phyloP scores from a whole-genome alignment of 345 rosid species.

The Citropsis articulata region DNA sequence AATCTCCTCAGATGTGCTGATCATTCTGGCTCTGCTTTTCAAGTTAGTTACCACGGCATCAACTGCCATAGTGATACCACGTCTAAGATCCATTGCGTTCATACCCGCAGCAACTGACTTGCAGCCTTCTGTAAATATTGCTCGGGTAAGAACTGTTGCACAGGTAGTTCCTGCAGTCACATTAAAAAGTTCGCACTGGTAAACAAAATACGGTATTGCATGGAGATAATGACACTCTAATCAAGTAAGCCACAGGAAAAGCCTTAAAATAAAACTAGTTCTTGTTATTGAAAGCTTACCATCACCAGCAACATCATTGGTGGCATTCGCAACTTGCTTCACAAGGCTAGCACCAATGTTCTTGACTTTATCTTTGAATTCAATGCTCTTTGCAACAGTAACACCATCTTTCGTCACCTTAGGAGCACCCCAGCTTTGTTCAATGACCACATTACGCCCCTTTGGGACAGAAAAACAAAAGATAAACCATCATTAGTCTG shows the following conservation, averaged over 20 bases:
- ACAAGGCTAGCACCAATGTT: slow-evolving; percentile 98
- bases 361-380: slow-evolving; percentile 82
- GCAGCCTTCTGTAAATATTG: slow-evolving; percentile 90
- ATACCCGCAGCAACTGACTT: slow-evolving; percentile 96
- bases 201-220: neutral
- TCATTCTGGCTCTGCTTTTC: slow-evolving; percentile 93
- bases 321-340: slow-evolving; percentile 98
- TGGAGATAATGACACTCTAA: neutral
- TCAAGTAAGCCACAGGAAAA: neutral
- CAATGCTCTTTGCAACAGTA: slow-evolving; percentile 96
- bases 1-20: slow-evolving; percentile 96
- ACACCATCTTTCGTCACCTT: slow-evolving; percentile 99
- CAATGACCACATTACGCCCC: slow-evolving; percentile 96
- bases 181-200: neutral
- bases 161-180: slow-evolving; percentile 84
- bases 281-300: slow-evolving; percentile 40
- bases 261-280: neutral
- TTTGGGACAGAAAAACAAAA: slow-evolving; percentile 15
- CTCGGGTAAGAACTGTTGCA: slow-evolving; percentile 86
- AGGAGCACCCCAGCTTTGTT: slow-evolving; percentile 96
- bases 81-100: slow-evolving; percentile 95
- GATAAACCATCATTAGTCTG: neutral
- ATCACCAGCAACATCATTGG: slow-evolving; percentile 94
- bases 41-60: slow-evolving; percentile 81
- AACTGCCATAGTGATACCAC: slow-evolving; percentile 93